A percentile compares a stretch with the other conserved stretches of the same genome.
Evolutionary conservation across 1,139 yeast genomes (phyloP).

Genomic region (Candida sojae): DNA sequence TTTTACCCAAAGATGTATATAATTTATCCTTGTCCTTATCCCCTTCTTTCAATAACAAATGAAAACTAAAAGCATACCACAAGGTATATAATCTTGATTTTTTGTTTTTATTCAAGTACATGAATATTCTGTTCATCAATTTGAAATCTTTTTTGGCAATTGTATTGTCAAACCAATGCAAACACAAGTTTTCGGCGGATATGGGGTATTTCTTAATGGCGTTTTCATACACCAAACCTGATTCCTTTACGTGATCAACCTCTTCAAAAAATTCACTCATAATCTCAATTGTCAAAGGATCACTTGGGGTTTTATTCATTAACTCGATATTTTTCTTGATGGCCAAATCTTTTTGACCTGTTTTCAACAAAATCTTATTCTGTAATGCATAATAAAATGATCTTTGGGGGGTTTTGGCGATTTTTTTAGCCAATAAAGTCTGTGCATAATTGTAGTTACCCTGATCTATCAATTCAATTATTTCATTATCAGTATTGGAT

Average conservation of each 20-base stretch:
- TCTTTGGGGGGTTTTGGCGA: constrained; percentile 56
- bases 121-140: constrained; percentile 48
- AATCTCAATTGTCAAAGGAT: constrained; percentile 52
- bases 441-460: constrained; percentile 59
- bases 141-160: constrained; percentile 37
- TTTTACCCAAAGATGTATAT: constrained; percentile 57
- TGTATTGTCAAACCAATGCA: constrained; percentile 51
- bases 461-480: constrained; percentile 49
- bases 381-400: constrained; percentile 55
- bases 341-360: constrained; percentile 48
- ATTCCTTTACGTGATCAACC: constrained; percentile 36
- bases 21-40: constrained; percentile 32
- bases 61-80: constrained; percentile 52
- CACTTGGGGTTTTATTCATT: constrained; percentile 51
- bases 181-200: constrained; percentile 35
- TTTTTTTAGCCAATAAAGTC: constrained; percentile 47
- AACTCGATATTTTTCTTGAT: constrained; percentile 42
- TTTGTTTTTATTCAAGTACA: constrained; percentile 37
- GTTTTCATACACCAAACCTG: constrained; percentile 52
- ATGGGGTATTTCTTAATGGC: constrained; percentile 57
- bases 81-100: constrained; percentile 36
- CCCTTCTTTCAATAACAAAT: constrained; percentile 25
- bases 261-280: constrained; percentile 40
- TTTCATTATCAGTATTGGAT: constrained; percentile 18
- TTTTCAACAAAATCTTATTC: constrained; percentile 42